Percentiles rank a stretch among this genome's conserved stretches.
phyloP scores from a whole-genome alignment of 2,329 filamentous ascomycete species.

The Diaporthe vaccinii region DNA sequence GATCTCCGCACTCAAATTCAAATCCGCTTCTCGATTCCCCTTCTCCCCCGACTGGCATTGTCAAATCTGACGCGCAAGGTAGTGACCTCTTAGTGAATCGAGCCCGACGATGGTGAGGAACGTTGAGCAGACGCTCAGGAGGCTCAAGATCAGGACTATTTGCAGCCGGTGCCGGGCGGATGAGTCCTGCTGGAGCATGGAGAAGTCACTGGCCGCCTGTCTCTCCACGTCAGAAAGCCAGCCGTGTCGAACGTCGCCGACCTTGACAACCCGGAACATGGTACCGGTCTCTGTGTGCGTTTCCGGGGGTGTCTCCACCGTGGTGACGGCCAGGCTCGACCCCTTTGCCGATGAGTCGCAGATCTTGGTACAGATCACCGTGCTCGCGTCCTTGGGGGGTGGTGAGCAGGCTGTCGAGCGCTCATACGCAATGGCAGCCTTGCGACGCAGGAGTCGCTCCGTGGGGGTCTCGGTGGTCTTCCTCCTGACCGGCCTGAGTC shows the following conservation, averaged over 20 bases:
- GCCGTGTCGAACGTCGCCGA: constrained; percentile 25
- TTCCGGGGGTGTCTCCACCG: constrained; percentile 17
- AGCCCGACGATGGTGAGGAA: constrained; percentile 38
- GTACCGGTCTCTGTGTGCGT: constrained; percentile 19
- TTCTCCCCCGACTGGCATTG: background rate
- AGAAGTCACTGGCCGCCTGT: constrained; percentile 8
- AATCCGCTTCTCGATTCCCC: constrained; percentile 3
- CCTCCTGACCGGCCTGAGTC: constrained; percentile 31
- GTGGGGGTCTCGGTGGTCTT: constrained; percentile 36
- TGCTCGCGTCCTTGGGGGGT: background rate
- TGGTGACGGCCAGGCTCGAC: constrained; percentile 1
- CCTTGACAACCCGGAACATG: constrained; percentile 31
- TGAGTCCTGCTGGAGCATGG: constrained; percentile 15
- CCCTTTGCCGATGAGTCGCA: constrained; percentile 18
- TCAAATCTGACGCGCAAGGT: constrained; percentile 27
- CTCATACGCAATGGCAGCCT: constrained; percentile 38
- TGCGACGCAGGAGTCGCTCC: constrained; percentile 37
- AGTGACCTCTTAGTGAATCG: constrained; percentile 37
- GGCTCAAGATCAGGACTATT: constrained; percentile 34
- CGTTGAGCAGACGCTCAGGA: constrained; percentile 38
- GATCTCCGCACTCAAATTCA: constrained; percentile 32
- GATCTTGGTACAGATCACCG: background rate
- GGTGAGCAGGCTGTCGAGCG: constrained; percentile 11
- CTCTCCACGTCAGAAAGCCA: constrained; percentile 36
- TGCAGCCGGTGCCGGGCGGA: constrained; percentile 32